Conservation (phyloP, 768 basidiomycete species). For the Mycena leptocephala region DNA sequence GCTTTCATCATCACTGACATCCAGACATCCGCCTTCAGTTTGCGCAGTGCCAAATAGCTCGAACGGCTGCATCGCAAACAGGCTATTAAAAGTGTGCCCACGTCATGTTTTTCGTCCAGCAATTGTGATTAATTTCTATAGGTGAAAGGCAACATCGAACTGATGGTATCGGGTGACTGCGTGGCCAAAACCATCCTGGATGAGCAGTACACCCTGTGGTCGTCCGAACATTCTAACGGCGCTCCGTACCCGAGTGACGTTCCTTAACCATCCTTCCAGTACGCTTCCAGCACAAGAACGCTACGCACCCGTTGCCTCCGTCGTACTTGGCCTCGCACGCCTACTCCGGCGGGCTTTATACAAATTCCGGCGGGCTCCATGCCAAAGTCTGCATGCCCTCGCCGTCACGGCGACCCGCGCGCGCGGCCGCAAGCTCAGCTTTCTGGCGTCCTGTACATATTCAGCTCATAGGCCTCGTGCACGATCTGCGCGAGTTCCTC, state of each 20-base stretch:
- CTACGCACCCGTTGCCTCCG: constrained; percentile 62
- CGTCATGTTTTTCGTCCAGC: too few relatives aligned
- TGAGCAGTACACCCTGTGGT: constrained; percentile 54
- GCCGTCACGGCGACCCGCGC: background rate
- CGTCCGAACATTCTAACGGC: constrained; percentile 16
- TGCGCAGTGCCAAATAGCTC: too few relatives aligned
- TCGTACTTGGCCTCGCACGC: constrained; percentile 54
- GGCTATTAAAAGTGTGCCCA: too few relatives aligned
- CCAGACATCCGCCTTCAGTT: too few relatives aligned
- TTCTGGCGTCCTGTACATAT: constrained; percentile 5
- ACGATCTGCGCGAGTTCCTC: constrained; percentile 15
- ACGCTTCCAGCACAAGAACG: constrained; percentile 56
- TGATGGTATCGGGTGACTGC: constrained; percentile 52
- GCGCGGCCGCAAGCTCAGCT: background rate
- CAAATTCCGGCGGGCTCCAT: constrained; percentile 54
- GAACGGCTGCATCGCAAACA: too few relatives aligned
- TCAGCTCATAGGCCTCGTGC: constrained; percentile 3
- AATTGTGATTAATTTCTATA: too few relatives aligned
- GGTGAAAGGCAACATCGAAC: constrained; percentile 61
- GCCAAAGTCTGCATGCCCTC: constrained; percentile 34
- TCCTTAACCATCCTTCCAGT: constrained; percentile 62
- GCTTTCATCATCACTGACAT: too few relatives aligned
- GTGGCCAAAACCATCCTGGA: constrained; percentile 50
- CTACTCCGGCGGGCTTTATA: constrained; percentile 53
- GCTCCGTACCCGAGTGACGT: constrained; percentile 47